phyloP scores from a whole-genome alignment of 225 moss, liverwort and hornwort species.

The Physcomitrium patens region DNA sequence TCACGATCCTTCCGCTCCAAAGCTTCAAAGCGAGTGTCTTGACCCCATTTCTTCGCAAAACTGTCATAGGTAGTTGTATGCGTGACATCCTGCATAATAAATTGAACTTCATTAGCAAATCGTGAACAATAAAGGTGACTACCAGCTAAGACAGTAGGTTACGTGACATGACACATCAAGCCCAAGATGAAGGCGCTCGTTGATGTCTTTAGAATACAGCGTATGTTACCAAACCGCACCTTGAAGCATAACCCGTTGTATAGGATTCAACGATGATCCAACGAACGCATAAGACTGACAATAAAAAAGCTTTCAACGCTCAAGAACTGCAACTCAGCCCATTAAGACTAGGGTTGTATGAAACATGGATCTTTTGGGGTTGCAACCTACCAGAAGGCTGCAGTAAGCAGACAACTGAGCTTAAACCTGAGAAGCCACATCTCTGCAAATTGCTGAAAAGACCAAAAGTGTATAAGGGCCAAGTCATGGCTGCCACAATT shows the following conservation, averaged over 20 bases:
- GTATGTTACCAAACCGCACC: slow-evolving; percentile 27
- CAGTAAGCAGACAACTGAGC: slow-evolving; percentile 65
- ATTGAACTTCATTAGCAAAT: slow-evolving; percentile 3
- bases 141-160: slow-evolving; percentile 13
- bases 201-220: slow-evolving; percentile 10
- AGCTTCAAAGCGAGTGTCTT: slow-evolving; percentile 74
- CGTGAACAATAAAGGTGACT: slow-evolving; percentile 16
- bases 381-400: slow-evolving; percentile 66
- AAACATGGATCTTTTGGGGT: slow-evolving; percentile 35
- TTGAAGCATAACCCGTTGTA: slow-evolving; percentile 23
- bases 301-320: slow-evolving; percentile 28
- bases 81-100: slow-evolving; percentile 66
- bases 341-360: slow-evolving; percentile 39
- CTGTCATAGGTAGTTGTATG: slow-evolving; percentile 66
- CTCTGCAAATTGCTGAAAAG: slow-evolving; percentile 60
- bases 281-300: slow-evolving; percentile 27
- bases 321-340: slow-evolving; percentile 36
- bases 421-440: slow-evolving; percentile 61
- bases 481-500: slow-evolving; percentile 50
- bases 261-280: slow-evolving; percentile 33
- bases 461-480: slow-evolving; percentile 56
- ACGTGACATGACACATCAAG: slow-evolving; percentile 14
- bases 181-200: slow-evolving; percentile 23
- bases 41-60: slow-evolving; percentile 69
- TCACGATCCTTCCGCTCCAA: slow-evolving; percentile 94